Evolutionary conservation across 139 green algal species (phyloP), one percentile per base, ranked within the genome.

Genomic region (Auxenochlorella pyrenoidosa): DNA sequence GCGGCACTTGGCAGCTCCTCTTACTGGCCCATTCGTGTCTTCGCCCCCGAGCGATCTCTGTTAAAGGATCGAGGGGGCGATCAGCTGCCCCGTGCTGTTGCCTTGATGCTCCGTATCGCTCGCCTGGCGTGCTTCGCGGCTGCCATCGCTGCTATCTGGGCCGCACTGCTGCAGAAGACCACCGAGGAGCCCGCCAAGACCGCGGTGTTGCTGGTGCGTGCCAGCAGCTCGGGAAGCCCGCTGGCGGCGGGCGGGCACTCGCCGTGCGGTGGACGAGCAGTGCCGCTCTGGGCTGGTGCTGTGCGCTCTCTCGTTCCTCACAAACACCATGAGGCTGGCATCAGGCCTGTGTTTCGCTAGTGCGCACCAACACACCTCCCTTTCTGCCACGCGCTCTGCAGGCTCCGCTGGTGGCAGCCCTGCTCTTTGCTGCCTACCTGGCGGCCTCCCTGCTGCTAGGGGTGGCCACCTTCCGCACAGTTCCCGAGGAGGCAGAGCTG

Each of bases 381-480:
- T 32, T 2, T 71, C 2, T 71, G 63, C 22, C 26, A 12, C 12
- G 8, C 26, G 30, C 32, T 32, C 60, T 32, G 82, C 88, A 95
- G 91, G 80, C 88, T 30, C 91, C 92, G 2, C 32, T 92, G 6
- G 22, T 77, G 1, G 83, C 85, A 0, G 36, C 92, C 5, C n/a
- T 90, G 3, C 24, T 38, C 3, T 89, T 93, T 73, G 91, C 82
- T 13, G 5, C 82, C 16, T 92, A 90, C 82, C 83, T 92, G 28
- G 13, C 91, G 10, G 10, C 73, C 41, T 43, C 80, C 16, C 72
- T 95, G 80, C 40, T 93, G 32, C 60, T 87, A n/a, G 93, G 93
- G 10, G 87, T 94, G 3, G 32, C 79, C 36, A 93, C 86, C 0
- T 95, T 95, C 78, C 71, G 71, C 26, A 94, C 91, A 26, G 92